Percentiles rank a stretch among this genome's conserved stretches.
Conservation (phyloP, 805 yeast genomes). For the Spathaspora sp. region DNA sequence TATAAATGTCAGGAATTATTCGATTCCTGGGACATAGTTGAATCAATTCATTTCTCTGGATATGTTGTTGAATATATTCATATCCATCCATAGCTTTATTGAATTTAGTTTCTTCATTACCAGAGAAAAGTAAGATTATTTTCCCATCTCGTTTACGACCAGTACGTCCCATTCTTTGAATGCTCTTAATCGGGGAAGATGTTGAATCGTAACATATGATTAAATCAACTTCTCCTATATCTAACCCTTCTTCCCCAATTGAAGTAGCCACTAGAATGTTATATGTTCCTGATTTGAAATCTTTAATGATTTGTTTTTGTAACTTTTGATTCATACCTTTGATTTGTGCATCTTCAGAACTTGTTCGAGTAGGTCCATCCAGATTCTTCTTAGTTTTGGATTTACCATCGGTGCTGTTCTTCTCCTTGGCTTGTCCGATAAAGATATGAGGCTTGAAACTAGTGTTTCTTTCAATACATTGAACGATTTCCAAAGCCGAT, state of each 20-base stretch:
- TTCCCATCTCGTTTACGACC: conserved; percentile 92
- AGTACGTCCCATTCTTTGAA: conserved; percentile 97
- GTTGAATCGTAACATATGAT: conserved; percentile 93
- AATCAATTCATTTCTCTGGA: conserved; percentile 45
- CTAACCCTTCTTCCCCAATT: conserved; percentile 97
- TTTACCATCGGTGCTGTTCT: conserved; percentile 66
- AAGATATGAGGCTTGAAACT: conserved; percentile 71
- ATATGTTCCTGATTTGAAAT: conserved; percentile 67
- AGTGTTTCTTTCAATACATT: conserved; percentile 44
- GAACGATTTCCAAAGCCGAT: conserved; percentile 84
- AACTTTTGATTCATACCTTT: conserved; percentile 88
- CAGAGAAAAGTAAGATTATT: conserved; percentile 69
- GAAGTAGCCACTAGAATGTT: conserved; percentile 93
- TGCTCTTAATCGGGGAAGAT: conserved; percentile 85
- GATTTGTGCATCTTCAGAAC: conserved; percentile 72
- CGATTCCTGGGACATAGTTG: conserved; percentile 52
- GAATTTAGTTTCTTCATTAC: conserved; percentile 74
- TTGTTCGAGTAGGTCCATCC: conserved; percentile 40
- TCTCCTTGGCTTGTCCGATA: conserved; percentile 85
- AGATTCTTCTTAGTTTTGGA: conserved; percentile 17
- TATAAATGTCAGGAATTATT: conserved; percentile 56
- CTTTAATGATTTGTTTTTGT: conserved; percentile 73
- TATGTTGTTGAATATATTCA: conserved; percentile 67
- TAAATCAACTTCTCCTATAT: conserved; percentile 95
- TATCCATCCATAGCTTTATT: conserved; percentile 84